A percentile compares a stretch with the other conserved stretches of the same genome.
Evolutionary conservation across 768 basidiomycete genomes (phyloP).

Genomic region (Panaeolus papilionaceus): DNA sequence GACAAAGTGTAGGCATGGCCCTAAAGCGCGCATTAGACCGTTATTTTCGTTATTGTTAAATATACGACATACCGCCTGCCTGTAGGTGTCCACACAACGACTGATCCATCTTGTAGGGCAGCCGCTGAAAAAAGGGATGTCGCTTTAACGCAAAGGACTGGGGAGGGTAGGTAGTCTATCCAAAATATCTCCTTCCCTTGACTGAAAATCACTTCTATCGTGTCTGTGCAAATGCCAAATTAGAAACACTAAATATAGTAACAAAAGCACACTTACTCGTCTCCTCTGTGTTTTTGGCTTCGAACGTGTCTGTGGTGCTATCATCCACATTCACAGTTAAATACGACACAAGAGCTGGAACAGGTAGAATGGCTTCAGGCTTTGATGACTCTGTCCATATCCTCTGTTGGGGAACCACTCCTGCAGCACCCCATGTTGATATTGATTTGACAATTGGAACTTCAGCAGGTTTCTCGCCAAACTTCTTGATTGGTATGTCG

Average conservation of each 20-base stretch:
- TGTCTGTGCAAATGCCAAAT: slow-evolving; percentile 43
- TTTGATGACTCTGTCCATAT: background rate
- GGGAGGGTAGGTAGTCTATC: slow-evolving; percentile 86
- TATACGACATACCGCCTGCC: slow-evolving; percentile 72
- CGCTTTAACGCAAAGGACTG: slow-evolving; percentile 70
- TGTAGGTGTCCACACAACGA: slow-evolving; percentile 85
- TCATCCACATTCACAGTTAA: slow-evolving; percentile 62
- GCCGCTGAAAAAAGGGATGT: slow-evolving; percentile 76
- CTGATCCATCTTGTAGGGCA: slow-evolving; percentile 76
- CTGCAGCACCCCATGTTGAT: slow-evolving; percentile 28
- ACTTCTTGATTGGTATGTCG: slow-evolving; percentile 63
- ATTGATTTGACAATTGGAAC: slow-evolving; percentile 50
- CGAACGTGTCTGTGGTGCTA: slow-evolving; percentile 70
- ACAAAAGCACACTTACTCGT: slow-evolving; percentile 48
- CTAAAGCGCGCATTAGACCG: slow-evolving; percentile 44
- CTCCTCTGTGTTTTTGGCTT: slow-evolving; percentile 79
- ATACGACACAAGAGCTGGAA: slow-evolving; percentile 48
- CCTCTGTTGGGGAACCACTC: background rate
- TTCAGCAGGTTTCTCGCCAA: slow-evolving; percentile 45
- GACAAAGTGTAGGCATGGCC: slow-evolving; percentile 74
- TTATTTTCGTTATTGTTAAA: slow-evolving; percentile 11
- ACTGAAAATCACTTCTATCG: slow-evolving; percentile 70
- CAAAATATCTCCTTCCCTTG: slow-evolving; percentile 78
- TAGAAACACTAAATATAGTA: slow-evolving; percentile 5
- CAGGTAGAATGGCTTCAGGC: slow-evolving; percentile 7